Evolutionary conservation across 2,329 filamentous ascomycete species (phyloP), one percentile per base, ranked within the genome.

Genomic region (Alternaria alternata): DNA sequence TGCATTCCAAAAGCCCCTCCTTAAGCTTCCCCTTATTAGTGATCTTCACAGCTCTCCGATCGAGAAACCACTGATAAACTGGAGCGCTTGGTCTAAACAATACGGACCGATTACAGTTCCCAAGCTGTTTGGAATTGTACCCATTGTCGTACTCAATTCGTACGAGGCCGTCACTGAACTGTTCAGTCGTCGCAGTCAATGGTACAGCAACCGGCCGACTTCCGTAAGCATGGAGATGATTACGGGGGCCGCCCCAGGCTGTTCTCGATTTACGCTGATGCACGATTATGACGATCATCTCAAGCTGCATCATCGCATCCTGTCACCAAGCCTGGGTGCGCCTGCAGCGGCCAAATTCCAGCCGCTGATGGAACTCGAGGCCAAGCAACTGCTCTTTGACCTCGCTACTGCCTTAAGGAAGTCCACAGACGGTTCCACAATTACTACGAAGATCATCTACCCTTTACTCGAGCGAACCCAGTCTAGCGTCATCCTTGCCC

Each of bases 181-280:
- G 11, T 62, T 62, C 51, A 54, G 59, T 55, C 59, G 59, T 43
- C 59, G 55, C 26, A 59, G 59, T 34, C 55, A 62, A 41, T 59
- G 55, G 55, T 62, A 62, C 11, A 62, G 59, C 34, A 62, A 59
- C 28, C 51, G 59, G 22, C 56, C 59, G 14, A 51, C 59, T 38
- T 62, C 55, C 18, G 59, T 62, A 26, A 62, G 59, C 51, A 62
- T 62, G 59, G 59, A 62, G 8, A 62, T 62, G 59, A 62, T 62
- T 14, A 62, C 59, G 1, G 59, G 59, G 39, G 59, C 59, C 11
- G 30, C 32, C 16, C 59, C 59, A n/a, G 59, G 59, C 11, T 38
- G 51, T 32, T 62, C 59, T 26, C 38, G 59, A 24, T 62, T 62
- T 7, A 62, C 59, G 18, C 39, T 62, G 46, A 62, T 62, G 59